Base-by-base conservation (phyloP, 257 asterid genomes). In the Echium plantagineum region DNA sequence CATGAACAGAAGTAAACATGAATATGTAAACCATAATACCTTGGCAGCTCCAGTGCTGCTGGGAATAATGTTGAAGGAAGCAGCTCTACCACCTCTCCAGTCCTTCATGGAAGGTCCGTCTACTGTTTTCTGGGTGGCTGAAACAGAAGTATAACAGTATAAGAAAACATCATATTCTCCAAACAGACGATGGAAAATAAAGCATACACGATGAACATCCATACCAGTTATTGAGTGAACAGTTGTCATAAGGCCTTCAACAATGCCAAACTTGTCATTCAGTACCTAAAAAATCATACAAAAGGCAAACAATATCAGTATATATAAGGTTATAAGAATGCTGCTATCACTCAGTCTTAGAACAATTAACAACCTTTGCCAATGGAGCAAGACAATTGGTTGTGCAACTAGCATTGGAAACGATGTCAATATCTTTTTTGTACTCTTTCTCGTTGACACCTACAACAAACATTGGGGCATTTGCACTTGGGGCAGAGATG, bases 21-120 rank as follows among this genome's bases (percentile, higher is more conserved):
- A 24, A 24, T 1, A 24, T 24, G 26, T 3, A 9, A 30, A 12
- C 21, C 6, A 10, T 5, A 54, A 61, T 70, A 84, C 94, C 89
- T 84, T 84, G 61, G 94, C 94, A 59, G 95, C 95, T 58, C 95
- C 95, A 48, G 95, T 86, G 73, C 91, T 83, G 75, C 94, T 85
- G 17, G 94, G 94, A 56, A 85, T 81, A 60, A 85, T 83, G 74
- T 83, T 85, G 71, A 78, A 83, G 18, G 94, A 83, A 42, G 94
- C 94, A 59, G 91, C 91, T 64, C 94, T 77, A 60, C 94, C 94
- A 70, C 94, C 94, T 47, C 91, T 83, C 94, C 94, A 85, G 64
- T 85, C 94, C 85, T 85, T 85, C 71, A 82, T 71, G 42, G 94
- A 85, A 64, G 94, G 94, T 52, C 94, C 94, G 62, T 85, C 94